Evolutionary conservation across 2,329 filamentous ascomycete genomes (phyloP), one percentile per base, ranked within the genome.

Genomic region (Ceratocystis papillata): DNA sequence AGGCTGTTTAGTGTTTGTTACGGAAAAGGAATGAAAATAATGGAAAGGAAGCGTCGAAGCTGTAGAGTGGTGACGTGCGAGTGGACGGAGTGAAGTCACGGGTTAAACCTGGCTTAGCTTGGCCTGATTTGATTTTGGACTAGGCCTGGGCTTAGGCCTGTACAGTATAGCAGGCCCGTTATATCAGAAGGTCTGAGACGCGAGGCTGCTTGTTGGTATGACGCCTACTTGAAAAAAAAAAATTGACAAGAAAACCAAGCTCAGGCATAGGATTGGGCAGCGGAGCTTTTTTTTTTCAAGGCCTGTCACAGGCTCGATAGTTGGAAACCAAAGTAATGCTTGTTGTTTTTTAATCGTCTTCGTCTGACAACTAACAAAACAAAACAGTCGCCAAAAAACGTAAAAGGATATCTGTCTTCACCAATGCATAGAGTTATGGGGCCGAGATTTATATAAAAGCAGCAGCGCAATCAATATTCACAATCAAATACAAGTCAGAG

Each of bases 111-210:
- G 37, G 37, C 10, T 41, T 12, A 41, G 37, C 37, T 41, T 41
- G 37, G 1, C 37, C 10, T 41, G 37, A 15, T 1, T 41, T 41
- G 37, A 41, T 41, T 41, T 15, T 41, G 12, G 37, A 4, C 4
- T 41, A 41, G 10, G 37, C 37, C 37, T 48, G 20, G 45, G 45
- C 3, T n/a, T 17, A 17, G 45, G 45, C n/a, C 46, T 50, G 46
- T 50, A 20, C 7, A 48, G 46, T 17, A 12, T 25, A 8, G 48
- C 53, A 57, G 25, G 53, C 17, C 7, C 15, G 53, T 30, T 22
- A 57, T 57, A 57, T 17, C 50, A 55, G 50, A 30, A 45, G 22
- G 22, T n/a, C 20, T 25, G 10, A 63, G 41, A 63, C 61, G 61
- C 61, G 61, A 63, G 45, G 44, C 25, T 30, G 53, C 22, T 57